These are phyloP conservation scores for Striga asiatica DNA, from an alignment of 257 asterid genomes.

Conservation along the genomic window DNA sequence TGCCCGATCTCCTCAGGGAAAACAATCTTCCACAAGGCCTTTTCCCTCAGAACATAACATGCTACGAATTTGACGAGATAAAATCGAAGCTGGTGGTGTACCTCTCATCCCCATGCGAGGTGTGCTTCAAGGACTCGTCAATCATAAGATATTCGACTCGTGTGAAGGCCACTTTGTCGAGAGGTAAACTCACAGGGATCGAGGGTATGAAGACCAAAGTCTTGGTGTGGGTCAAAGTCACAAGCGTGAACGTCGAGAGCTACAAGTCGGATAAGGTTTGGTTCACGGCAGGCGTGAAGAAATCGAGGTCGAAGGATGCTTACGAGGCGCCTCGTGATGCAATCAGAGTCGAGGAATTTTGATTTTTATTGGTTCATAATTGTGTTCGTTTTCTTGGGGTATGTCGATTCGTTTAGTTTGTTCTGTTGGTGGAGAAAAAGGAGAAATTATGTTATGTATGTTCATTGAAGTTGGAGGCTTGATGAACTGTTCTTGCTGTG, in stretches of 20 bases:
- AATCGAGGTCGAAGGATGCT: slow-evolving; percentile 72
- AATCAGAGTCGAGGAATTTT: slow-evolving; percentile 52
- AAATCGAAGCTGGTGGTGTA: slow-evolving; percentile 61
- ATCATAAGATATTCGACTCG: slow-evolving; percentile 56
- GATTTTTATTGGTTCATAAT: slow-evolving; percentile 22
- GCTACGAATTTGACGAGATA: slow-evolving; percentile 65
- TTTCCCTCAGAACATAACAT: slow-evolving; percentile 77
- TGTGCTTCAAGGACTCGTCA: slow-evolving; percentile 85
- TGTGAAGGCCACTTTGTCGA: slow-evolving; percentile 62
- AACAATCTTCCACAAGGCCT: slow-evolving; percentile 77
- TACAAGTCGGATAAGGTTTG: slow-evolving; percentile 80
- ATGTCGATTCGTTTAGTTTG: background rate
- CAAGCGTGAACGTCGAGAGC: slow-evolving; percentile 47
- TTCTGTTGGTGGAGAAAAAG: background rate
- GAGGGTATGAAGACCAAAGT: slow-evolving; percentile 94
- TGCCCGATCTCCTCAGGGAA: slow-evolving; percentile 68
- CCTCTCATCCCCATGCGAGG: slow-evolving; percentile 61
- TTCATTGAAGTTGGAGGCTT: no score
- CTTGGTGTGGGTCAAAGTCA: slow-evolving; percentile 81
- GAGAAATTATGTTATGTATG: background rate
- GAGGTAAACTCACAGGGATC: slow-evolving; percentile 69
- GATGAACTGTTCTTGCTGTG: no score
- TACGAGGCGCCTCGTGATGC: slow-evolving; percentile 60
- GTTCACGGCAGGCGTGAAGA: slow-evolving; percentile 88
- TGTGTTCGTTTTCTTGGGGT: background rate